Evolutionary conservation across 495 filamentous ascomycete species (phyloP).

Genomic region (Hypoxylon fragiforme): DNA sequence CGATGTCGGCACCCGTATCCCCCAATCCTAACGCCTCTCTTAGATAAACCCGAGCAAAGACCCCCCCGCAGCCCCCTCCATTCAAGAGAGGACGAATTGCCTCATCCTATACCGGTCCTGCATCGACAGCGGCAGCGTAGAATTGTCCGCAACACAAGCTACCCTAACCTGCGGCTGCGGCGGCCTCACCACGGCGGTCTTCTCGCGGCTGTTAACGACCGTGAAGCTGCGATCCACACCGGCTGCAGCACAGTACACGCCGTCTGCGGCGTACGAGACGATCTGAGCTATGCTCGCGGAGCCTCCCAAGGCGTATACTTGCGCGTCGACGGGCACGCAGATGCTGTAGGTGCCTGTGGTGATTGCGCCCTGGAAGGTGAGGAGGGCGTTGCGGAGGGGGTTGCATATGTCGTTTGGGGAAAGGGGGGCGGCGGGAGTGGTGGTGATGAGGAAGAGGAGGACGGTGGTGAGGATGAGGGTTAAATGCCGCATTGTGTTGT

Average conservation of each 20-base stretch:
- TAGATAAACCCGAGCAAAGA: too few relatives aligned
- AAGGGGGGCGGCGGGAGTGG: not conserved
- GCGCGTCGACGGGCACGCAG: not conserved
- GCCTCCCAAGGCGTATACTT: not conserved
- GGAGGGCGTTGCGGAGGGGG: not conserved
- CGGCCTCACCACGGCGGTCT: not conserved
- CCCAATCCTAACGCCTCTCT: too few relatives aligned
- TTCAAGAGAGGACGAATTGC: not conserved
- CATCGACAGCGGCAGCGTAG: not conserved
- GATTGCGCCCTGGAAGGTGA: not conserved
- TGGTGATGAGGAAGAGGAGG: not conserved
- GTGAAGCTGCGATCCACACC: not conserved
- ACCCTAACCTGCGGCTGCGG: not conserved
- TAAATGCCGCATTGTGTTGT: not conserved
- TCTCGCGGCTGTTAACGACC: not conserved
- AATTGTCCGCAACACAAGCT: not conserved
- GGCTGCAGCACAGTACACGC: not conserved
- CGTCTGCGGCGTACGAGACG: not conserved
- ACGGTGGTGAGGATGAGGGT: not conserved
- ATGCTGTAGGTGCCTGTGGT: not conserved
- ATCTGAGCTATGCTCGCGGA: not conserved
- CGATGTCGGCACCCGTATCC: too few relatives aligned
- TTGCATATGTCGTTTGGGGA: too few relatives aligned
- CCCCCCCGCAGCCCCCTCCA: not conserved
- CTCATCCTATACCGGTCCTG: not conserved